Conservation (phyloP, 2,329 filamentous ascomycete genomes). For the Cladorrhinum sp. region DNA sequence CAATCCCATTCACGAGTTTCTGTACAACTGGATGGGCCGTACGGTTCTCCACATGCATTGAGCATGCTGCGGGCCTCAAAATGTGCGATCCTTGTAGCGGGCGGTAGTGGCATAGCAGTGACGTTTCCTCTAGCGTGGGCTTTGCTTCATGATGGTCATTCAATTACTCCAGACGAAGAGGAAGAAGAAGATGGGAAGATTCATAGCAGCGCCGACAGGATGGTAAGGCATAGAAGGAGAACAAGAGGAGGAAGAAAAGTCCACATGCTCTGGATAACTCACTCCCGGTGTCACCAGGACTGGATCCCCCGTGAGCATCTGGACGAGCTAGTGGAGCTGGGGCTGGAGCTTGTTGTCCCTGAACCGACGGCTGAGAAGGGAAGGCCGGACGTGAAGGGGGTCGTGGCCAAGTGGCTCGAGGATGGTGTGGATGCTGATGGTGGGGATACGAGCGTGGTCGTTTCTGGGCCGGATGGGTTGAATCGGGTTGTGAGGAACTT, state of each 20-base stretch:
- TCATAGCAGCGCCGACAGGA: not conserved
- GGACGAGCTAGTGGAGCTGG: constrained; percentile 46
- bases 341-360: constrained; percentile 53
- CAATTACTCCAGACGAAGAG: not conserved
- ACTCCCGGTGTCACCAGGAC: constrained; percentile 47
- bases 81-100: constrained; percentile 55
- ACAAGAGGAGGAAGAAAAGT: constrained; percentile 34
- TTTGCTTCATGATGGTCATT: constrained; percentile 33
- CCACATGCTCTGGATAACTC: constrained; percentile 58
- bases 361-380: constrained; percentile 51
- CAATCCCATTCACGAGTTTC: constrained; percentile 38
- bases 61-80: constrained; percentile 48
- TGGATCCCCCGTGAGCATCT: constrained; percentile 54
- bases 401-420: constrained; percentile 40
- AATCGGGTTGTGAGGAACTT: constrained; percentile 59
- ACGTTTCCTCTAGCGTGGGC: constrained; percentile 58
- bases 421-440: constrained; percentile 23
- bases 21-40: constrained; percentile 62
- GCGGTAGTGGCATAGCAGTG: constrained; percentile 64
- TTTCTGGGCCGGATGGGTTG: constrained; percentile 61
- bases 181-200: not conserved
- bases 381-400: constrained; percentile 48
- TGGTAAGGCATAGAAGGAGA: not conserved
- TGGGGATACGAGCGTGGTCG: constrained; percentile 49
- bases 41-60: constrained; percentile 57